Conservation (phyloP, 768 basidiomycete species). For the Sistotremastrum suecicum region DNA sequence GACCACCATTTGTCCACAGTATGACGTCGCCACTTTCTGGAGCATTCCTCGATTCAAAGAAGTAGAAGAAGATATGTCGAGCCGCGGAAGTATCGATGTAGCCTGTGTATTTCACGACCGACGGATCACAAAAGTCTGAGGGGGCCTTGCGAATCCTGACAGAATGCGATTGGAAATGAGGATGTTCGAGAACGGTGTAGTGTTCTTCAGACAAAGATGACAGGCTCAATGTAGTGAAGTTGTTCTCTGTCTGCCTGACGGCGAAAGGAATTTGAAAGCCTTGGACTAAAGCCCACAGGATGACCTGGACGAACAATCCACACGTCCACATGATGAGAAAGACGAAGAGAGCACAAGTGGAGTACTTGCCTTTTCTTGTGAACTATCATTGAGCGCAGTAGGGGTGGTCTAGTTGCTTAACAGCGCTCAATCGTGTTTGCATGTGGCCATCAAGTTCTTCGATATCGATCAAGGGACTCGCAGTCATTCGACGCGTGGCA, state of each 20-base stretch:
- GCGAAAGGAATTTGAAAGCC: neutral
- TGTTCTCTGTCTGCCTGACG: neutral
- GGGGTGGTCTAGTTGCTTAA: too few relatives aligned
- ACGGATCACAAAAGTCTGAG: slow-evolving; percentile 22
- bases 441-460: too few relatives aligned
- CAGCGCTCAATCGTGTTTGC: too few relatives aligned
- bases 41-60: slow-evolving; percentile 22
- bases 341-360: too few relatives aligned
- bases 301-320: too few relatives aligned
- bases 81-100: slow-evolving; percentile 8
- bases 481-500: too few relatives aligned
- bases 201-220: slow-evolving; percentile 4
- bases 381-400: too few relatives aligned
- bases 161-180: slow-evolving; percentile 14
- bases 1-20: slow-evolving; percentile 19
- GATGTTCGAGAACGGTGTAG: slow-evolving; percentile 7
- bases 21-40: slow-evolving; percentile 10
- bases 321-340: too few relatives aligned
- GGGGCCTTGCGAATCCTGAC: slow-evolving; percentile 17
- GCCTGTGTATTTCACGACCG: slow-evolving; percentile 12
- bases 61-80: slow-evolving; percentile 20
- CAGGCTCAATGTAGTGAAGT: neutral
- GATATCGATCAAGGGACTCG: too few relatives aligned
- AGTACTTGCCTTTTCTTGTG: too few relatives aligned
- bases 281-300: neutral